A percentile compares a stretch with the other conserved stretches of the same genome.
These are phyloP conservation scores for Hypsizygus ulmarius DNA, from an alignment of 1,284 basidiomycete species.

Conservation along the genomic window DNA sequence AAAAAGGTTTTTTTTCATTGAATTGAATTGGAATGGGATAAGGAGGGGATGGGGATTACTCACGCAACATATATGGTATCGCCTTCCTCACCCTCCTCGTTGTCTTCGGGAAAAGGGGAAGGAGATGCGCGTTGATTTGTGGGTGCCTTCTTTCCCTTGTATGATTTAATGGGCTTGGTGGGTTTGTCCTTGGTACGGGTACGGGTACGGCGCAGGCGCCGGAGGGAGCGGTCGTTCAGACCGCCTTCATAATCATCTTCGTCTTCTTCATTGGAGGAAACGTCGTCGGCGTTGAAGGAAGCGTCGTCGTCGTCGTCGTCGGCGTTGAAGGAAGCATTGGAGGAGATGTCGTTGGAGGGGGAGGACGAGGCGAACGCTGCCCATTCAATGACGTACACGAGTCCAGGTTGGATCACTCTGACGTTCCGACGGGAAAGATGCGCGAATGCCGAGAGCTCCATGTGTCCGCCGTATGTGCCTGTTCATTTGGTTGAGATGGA, in stretches of 20 bases:
- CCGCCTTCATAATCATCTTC: not conserved
- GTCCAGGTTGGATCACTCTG: constrained; percentile 88
- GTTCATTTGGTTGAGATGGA: constrained; percentile 11
- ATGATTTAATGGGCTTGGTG: constrained; percentile 9
- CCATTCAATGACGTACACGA: constrained; percentile 83
- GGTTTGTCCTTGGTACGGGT: not conserved
- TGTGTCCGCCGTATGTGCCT: constrained; percentile 89
- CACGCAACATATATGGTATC: constrained; percentile 73
- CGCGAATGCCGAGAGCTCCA: constrained; percentile 88
- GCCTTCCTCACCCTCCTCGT: constrained; percentile 28
- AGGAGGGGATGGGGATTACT: constrained; percentile 31
- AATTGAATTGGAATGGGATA: not conserved
- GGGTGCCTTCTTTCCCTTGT: constrained; percentile 13
- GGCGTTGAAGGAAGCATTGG: not conserved
- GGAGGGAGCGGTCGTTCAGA: constrained; percentile 25
- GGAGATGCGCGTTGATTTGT: too few species aligned
- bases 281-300: constrained; percentile 1
- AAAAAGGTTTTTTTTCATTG: too few species aligned
- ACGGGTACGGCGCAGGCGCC: not conserved
- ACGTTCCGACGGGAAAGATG: constrained; percentile 77
- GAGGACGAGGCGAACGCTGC: constrained; percentile 41
- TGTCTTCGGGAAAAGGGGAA: constrained; percentile 11
- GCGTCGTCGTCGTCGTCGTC: constrained; percentile 12
- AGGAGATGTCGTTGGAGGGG: constrained; percentile 5
- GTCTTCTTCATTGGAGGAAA: constrained; percentile 21